A percentile compares a stretch with the other conserved stretches of the same genome.
phyloP scores from a whole-genome alignment of 2,329 filamentous ascomycete species.

The Didymella keratinophila region DNA sequence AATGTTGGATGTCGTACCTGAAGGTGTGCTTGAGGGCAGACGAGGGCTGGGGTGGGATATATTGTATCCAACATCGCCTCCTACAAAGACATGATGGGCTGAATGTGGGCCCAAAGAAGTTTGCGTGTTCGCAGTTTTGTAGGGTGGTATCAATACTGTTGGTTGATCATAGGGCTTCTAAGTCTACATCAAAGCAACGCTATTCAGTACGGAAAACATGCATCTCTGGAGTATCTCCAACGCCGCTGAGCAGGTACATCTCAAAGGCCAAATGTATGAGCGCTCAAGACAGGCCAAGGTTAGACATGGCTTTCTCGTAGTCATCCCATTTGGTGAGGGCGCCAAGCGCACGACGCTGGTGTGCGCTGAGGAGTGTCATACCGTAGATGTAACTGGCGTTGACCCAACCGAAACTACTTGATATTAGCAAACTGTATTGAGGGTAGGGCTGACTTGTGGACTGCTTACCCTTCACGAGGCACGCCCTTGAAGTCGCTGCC shows the following conservation, averaged over 20 bases:
- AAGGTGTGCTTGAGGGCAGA: too few species aligned
- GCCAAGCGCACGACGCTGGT: slow-evolving; percentile 88
- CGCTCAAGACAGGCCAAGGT: slow-evolving; percentile 39
- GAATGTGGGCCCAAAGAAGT: neutral
- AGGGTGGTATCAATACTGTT: slow-evolving; percentile 14
- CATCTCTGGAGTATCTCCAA: neutral
- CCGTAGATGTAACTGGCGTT: slow-evolving; percentile 98
- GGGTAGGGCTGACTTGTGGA: neutral
- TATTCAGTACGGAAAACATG: slow-evolving; percentile 9
- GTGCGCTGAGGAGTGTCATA: slow-evolving; percentile 83
- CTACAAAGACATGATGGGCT: neutral
- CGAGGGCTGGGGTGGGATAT: too few species aligned
- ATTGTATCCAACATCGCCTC: too few species aligned
- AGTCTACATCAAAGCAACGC: slow-evolving; percentile 12
- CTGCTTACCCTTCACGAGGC: slow-evolving; percentile 88
- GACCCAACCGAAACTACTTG: slow-evolving; percentile 89
- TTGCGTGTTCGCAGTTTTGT: neutral
- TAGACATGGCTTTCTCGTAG: slow-evolving; percentile 71
- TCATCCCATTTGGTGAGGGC: slow-evolving; percentile 87
- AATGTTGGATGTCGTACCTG: too few species aligned
- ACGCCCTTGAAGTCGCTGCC: slow-evolving; percentile 95
- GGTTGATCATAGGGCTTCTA: slow-evolving; percentile 10
- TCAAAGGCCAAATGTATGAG: neutral
- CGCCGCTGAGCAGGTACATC: slow-evolving; percentile 1
- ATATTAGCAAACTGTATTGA: slow-evolving; percentile 33